Conservation (phyloP, 441 rosid genomes). For the Raphanus hybrid region DNA sequence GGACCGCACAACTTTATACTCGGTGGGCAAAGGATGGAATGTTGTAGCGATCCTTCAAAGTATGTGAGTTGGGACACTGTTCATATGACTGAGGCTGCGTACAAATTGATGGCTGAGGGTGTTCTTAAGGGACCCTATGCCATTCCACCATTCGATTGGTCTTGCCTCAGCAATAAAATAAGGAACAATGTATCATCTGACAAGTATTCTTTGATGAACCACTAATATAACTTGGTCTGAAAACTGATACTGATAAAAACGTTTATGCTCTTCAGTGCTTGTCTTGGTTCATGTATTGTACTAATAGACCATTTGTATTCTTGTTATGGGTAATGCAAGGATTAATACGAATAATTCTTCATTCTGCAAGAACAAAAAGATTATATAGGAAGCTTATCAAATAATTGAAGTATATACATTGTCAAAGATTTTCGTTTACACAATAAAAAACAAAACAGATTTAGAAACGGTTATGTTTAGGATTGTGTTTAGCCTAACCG, state of each 20-base stretch:
- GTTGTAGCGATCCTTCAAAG: constrained; percentile 50
- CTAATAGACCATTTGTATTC: background rate
- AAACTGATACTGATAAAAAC: background rate
- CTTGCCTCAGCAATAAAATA: constrained; percentile 17
- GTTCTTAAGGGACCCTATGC: constrained; percentile 33
- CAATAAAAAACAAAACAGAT: background rate
- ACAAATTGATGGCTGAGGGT: constrained; percentile 31
- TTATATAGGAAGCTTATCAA: background rate
- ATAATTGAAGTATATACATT: background rate
- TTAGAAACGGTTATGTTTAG: background rate
- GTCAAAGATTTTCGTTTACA: background rate
- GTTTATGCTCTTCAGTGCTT: background rate
- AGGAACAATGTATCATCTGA: constrained; percentile 5
- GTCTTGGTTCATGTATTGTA: background rate
- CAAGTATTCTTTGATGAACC: background rate
- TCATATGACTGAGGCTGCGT: constrained; percentile 46
- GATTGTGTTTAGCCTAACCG: background rate
- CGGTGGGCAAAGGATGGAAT: background rate
- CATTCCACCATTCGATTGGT: constrained; percentile 36
- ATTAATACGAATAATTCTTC: background rate
- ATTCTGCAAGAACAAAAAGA: background rate
- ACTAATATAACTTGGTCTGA: background rate
- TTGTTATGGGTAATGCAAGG: background rate
- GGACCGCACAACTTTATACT: too few relatives aligned
- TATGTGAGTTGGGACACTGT: constrained; percentile 55